These are phyloP conservation scores for Pseudopyricularia cyperi DNA, from an alignment of 2,329 filamentous ascomycete species.

Conservation along the genomic window DNA sequence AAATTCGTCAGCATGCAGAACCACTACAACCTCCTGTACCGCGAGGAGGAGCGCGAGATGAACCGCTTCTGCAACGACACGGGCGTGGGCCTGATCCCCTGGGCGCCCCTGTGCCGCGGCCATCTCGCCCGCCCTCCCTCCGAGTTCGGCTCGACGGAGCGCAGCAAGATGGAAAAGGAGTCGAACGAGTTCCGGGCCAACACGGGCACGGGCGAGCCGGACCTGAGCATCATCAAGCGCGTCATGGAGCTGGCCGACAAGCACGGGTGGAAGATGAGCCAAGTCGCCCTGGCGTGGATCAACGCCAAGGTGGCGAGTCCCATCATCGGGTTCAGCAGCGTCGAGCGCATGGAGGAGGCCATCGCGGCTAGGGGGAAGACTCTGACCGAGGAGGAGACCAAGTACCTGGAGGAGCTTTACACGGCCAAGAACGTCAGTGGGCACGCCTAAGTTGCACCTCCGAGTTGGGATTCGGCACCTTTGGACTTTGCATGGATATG, in stretches of 20 bases:
- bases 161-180: constrained; percentile 4
- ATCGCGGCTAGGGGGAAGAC: constrained; percentile 30
- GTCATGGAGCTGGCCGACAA: constrained; percentile 9
- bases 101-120: constrained; percentile 20
- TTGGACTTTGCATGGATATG: background rate
- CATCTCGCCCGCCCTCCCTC: constrained; percentile 15
- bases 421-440: constrained; percentile 33
- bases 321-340: constrained; percentile 48
- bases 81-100: constrained; percentile 22
- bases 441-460: constrained; percentile 10
- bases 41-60: constrained; percentile 39
- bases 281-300: constrained; percentile 52
- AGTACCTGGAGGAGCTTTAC: constrained; percentile 50
- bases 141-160: constrained; percentile 6
- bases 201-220: constrained; percentile 10
- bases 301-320: constrained; percentile 39
- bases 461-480: background rate
- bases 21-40: constrained; percentile 35
- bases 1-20: constrained; percentile 45
- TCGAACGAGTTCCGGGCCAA: constrained; percentile 3
- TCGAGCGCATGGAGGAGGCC: constrained; percentile 48
- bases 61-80: constrained; percentile 18
- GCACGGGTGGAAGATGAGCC: constrained; percentile 13
- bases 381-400: constrained; percentile 44
- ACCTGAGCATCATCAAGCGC: constrained; percentile 10